Evolutionary conservation across 306 rosid species (phyloP).

Genomic region (Bauhinia variegata): DNA sequence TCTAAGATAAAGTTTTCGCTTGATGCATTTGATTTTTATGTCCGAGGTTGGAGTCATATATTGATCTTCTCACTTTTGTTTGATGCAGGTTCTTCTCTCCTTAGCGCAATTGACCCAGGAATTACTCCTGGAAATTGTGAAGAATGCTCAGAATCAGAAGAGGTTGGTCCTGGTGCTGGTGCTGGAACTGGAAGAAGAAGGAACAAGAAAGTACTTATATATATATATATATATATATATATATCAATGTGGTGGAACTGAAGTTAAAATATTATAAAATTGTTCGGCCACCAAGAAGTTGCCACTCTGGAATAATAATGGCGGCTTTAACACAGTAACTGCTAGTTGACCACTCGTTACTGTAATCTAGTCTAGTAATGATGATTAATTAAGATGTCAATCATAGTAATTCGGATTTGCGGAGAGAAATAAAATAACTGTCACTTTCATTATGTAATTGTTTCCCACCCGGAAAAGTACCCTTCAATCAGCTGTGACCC

Average conservation of each 20-base stretch:
- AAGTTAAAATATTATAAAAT: slow-evolving; percentile 41
- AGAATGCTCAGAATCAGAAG: slow-evolving; percentile 18
- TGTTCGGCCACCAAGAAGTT: slow-evolving; percentile 37
- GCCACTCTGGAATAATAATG: slow-evolving; percentile 29
- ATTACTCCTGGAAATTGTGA: slow-evolving; percentile 41
- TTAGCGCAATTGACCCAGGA: slow-evolving; percentile 43
- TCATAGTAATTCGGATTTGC: slow-evolving; percentile 22
- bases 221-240: no score
- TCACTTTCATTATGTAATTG: slow-evolving; percentile 14
- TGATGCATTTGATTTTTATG: slow-evolving; percentile 5
- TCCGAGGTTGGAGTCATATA: neutral
- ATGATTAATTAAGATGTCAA: neutral
- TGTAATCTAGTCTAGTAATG: slow-evolving; percentile 7
- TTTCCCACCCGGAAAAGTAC: neutral
- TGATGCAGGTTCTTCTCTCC: slow-evolving; percentile 39
- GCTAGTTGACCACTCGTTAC: neutral
- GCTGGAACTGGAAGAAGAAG: slow-evolving; percentile 23
- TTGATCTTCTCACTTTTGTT: neutral
- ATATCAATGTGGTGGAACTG: slow-evolving; percentile 41
- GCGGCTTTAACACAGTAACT: neutral
- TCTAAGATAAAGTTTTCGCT: slow-evolving; percentile 10
- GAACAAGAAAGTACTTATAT: slow-evolving; percentile 8
- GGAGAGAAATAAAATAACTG: slow-evolving; percentile 23
- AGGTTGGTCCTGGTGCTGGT: slow-evolving; percentile 1
- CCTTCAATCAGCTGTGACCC: neutral